Evolutionary conservation across 2,329 filamentous ascomycete genomes (phyloP).

Genomic region (Exophiala spinifera): DNA sequence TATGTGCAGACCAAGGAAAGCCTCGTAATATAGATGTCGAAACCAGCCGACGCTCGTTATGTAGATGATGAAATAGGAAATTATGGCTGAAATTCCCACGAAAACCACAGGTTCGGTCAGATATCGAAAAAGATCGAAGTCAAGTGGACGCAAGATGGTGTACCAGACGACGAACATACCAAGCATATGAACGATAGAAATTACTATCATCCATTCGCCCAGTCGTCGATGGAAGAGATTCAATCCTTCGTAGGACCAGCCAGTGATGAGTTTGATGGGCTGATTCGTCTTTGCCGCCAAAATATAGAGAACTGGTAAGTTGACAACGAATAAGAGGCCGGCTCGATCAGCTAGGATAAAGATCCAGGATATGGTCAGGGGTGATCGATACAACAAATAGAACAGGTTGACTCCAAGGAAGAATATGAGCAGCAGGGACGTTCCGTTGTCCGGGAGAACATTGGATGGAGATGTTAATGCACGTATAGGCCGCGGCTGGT

Average conservation of each 20-base stretch:
- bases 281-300: conserved; percentile 63
- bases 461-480: conserved; percentile 50
- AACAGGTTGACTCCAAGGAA: conserved; percentile 57
- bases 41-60: conserved; percentile 60
- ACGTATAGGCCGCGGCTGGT: conserved; percentile 58
- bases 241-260: conserved; percentile 63
- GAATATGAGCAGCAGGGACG: conserved; percentile 50
- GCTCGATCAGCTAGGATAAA: conserved; percentile 60
- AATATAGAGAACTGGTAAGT: conserved; percentile 56
- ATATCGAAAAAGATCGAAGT: conserved; percentile 51
- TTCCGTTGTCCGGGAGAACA: conserved; percentile 56
- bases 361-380: conserved; percentile 48
- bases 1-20: conserved; percentile 60
- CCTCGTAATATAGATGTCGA: conserved; percentile 59
- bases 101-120: conserved; percentile 52
- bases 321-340: conserved; percentile 52
- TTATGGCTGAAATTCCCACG: conserved; percentile 54
- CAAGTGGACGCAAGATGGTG: conserved; percentile 48
- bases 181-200: conserved; percentile 54
- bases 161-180: conserved; percentile 58
- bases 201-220: conserved; percentile 60
- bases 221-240: conserved; percentile 65
- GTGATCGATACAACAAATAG: conserved; percentile 54
- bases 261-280: conserved; percentile 58
- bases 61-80: conserved; percentile 60